Evolutionary conservation across 2,329 filamentous ascomycete genomes (phyloP), one percentile per base, ranked within the genome.

Genomic region (Cryphonectria radicalis): DNA sequence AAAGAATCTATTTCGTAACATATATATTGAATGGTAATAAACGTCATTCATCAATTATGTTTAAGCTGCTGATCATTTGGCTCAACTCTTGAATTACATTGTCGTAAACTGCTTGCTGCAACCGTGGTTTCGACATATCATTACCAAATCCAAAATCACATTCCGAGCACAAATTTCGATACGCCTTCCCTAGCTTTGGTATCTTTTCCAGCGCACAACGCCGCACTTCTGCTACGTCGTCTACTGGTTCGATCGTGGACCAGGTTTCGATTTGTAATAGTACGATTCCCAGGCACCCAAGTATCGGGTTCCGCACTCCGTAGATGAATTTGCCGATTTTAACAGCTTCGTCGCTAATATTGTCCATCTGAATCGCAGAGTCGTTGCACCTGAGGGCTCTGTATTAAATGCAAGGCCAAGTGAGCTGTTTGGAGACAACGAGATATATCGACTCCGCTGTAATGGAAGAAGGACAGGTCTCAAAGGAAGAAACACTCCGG

Each of bases 51-150:
- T 67, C 46, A 7, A 8, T n/a, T 19, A 67, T 57, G 8, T 67
- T 55, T 7, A 70, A 57, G 4, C 46, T 25, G 1, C 53, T 57
- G 25, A 67, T 70, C 64, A 70, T 70, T 5, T 63, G 57, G 1
- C 57, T 35, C 59, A 76, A 66, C 46, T 73, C 73, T 55, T 72
- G 73, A 4, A 75, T 70, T 4, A 76, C 67, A 53, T 73, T 63
- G n/a, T 73, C 25, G 57, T 77, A 76, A 4, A 77, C 68, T 13
- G 74, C 73, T 37, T 67, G 62, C 50, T 76, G 74, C 28, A 77
- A 62, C 53, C 70, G 66, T 14, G 71, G 69, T 11, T 50, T 70
- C 13, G 37, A 53, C 1, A 77, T 69, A 55, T 77, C 74, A 8
- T 71, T 50, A 4, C 72, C 70, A 35, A 59, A 74, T 7, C 69